These are phyloP conservation scores for Plantago rigida DNA, from an alignment of 305 asterid species.

Conservation along the genomic window DNA sequence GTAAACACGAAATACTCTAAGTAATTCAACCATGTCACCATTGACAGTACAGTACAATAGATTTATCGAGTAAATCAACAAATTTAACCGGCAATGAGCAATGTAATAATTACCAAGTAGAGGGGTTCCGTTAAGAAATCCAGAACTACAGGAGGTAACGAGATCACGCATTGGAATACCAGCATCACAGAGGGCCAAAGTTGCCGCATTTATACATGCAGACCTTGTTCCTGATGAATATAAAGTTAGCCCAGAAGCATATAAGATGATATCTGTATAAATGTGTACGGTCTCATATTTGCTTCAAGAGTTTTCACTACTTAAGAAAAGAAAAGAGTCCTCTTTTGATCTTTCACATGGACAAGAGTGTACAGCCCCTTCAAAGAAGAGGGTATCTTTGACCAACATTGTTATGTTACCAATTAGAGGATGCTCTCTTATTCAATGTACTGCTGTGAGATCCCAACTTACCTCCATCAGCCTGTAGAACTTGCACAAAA, in stretches of 20 bases:
- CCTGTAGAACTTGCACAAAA: constrained; percentile 94
- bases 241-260: background rate
- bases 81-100: background rate
- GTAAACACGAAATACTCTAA: constrained; percentile 22
- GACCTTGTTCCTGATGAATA: constrained; percentile 76
- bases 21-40: background rate
- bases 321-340: too few species aligned
- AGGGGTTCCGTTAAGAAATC: constrained; percentile 72
- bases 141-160: constrained; percentile 87
- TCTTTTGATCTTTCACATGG: too few species aligned
- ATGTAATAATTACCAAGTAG: constrained; percentile 54
- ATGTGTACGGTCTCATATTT: too few species aligned
- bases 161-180: constrained; percentile 96
- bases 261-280: too few species aligned
- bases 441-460: background rate
- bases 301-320: too few species aligned
- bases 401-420: too few species aligned
- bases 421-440: too few species aligned
- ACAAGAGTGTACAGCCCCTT: too few species aligned
- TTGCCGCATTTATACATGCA: constrained; percentile 96
- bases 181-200: constrained; percentile 95
- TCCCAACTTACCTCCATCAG: constrained; percentile 74
- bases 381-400: too few species aligned
- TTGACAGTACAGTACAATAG: too few species aligned
- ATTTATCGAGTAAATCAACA: too few species aligned